Conservation (phyloP, 345 rosid species). For the Microcos paniculata region DNA sequence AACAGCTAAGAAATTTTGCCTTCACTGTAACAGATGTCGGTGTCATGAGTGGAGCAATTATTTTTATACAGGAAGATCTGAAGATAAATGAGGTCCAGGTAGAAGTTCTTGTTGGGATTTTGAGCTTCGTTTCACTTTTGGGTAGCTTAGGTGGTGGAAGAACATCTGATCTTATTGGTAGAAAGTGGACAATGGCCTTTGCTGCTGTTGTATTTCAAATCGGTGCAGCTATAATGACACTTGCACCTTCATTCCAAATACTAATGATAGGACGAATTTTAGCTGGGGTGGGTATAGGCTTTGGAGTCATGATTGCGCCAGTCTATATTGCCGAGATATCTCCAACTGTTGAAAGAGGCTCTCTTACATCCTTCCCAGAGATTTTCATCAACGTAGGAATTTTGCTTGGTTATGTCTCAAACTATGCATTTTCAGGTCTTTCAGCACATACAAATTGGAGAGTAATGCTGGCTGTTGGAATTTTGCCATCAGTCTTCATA, state of each 20-base stretch:
- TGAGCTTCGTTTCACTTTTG: slow-evolving; percentile 75
- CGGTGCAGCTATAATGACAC: slow-evolving; percentile 76
- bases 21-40: slow-evolving; percentile 68
- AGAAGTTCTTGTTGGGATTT: slow-evolving; percentile 73
- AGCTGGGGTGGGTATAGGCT: slow-evolving; percentile 82
- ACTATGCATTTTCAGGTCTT: slow-evolving; percentile 72
- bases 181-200: slow-evolving; percentile 93
- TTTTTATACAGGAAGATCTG: slow-evolving; percentile 81
- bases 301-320: slow-evolving; percentile 92
- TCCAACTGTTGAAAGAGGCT: slow-evolving; percentile 65
- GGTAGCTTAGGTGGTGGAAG: slow-evolving; percentile 91
- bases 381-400: slow-evolving; percentile 80
- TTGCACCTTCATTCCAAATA: slow-evolving; percentile 68
- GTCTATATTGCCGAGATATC: slow-evolving; percentile 88
- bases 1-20: background rate
- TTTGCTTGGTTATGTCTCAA: slow-evolving; percentile 87
- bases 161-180: slow-evolving; percentile 74
- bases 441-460: slow-evolving; percentile 77
- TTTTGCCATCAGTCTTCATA: slow-evolving; percentile 74
- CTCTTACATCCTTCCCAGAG: slow-evolving; percentile 85
- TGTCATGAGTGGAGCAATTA: slow-evolving; percentile 94
- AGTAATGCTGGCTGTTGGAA: slow-evolving; percentile 89
- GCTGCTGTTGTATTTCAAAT: slow-evolving; percentile 79
- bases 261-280: slow-evolving; percentile 75
- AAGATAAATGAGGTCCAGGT: slow-evolving; percentile 75